Evolutionary conservation across 2,329 filamentous ascomycete species (phyloP).

Genomic region (Fragosphaeria purpurea): DNA sequence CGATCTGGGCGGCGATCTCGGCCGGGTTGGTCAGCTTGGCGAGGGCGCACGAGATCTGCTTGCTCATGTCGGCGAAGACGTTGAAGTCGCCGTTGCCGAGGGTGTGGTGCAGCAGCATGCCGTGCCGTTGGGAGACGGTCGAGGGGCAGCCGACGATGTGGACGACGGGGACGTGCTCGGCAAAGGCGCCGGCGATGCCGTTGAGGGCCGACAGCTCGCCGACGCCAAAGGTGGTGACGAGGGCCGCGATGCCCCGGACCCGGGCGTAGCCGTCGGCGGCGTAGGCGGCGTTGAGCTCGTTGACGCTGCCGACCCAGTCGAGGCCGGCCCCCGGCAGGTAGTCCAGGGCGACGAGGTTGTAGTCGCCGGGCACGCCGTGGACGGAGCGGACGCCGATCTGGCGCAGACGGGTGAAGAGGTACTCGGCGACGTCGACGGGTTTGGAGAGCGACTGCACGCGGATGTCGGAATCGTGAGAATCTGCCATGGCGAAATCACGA

Average conservation of each 20-base stretch:
- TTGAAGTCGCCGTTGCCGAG: slow-evolving; percentile 45
- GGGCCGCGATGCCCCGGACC: slow-evolving; percentile 43
- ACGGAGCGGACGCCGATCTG: slow-evolving; percentile 38
- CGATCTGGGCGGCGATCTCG: slow-evolving; percentile 66
- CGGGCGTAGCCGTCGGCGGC: slow-evolving; percentile 52
- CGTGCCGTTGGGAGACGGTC: slow-evolving; percentile 15
- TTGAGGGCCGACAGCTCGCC: slow-evolving; percentile 45
- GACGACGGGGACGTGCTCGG: slow-evolving; percentile 44
- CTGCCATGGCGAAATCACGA: no score
- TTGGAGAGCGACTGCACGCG: slow-evolving; percentile 10
- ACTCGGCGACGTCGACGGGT: slow-evolving; percentile 44
- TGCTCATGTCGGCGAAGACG: slow-evolving; percentile 71
- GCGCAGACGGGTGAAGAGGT: slow-evolving; percentile 38
- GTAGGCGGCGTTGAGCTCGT: slow-evolving; percentile 48
- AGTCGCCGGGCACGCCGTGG: slow-evolving; percentile 43
- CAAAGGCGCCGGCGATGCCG: slow-evolving; percentile 45
- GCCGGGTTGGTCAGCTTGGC: slow-evolving; percentile 60
- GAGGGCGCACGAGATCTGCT: slow-evolving; percentile 59
- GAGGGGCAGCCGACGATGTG: slow-evolving; percentile 35
- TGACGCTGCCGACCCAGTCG: slow-evolving; percentile 40
- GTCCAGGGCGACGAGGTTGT: slow-evolving; percentile 43
- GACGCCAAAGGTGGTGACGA: slow-evolving; percentile 51
- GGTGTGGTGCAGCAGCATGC: slow-evolving; percentile 35
- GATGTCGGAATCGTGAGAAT: slow-evolving; percentile 10
- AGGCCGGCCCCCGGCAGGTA: slow-evolving; percentile 36